Evolutionary conservation across 2,329 filamentous ascomycete species (phyloP).

Genomic region (Diplodia seriata): DNA sequence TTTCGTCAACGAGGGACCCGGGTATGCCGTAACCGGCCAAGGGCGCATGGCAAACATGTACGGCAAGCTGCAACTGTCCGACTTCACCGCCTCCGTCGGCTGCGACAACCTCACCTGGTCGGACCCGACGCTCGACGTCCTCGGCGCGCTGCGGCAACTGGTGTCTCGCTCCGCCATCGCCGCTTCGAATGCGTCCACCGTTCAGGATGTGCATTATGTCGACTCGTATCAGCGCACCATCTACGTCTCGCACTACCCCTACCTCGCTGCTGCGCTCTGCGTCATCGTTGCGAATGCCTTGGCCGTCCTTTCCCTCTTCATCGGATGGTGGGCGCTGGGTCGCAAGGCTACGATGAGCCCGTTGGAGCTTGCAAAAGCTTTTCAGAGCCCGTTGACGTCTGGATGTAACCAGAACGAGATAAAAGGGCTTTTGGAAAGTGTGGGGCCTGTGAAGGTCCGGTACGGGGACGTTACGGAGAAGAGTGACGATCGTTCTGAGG

Average conservation of each 20-base stretch:
- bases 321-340: neutral
- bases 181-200: neutral
- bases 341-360: neutral
- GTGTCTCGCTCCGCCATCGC: slow-evolving; percentile 8
- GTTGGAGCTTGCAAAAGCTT: slow-evolving; percentile 4
- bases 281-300: neutral
- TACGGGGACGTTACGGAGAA: too few relatives aligned
- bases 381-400: neutral
- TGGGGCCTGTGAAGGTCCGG: too few relatives aligned
- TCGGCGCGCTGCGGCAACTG: slow-evolving; percentile 4
- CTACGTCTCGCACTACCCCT: neutral
- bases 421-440: too few relatives aligned
- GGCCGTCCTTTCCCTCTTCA: neutral
- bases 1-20: neutral
- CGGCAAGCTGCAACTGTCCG: neutral
- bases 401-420: too few relatives aligned
- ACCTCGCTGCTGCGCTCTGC: neutral
- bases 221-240: neutral
- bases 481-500: too few relatives aligned
- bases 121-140: slow-evolving; percentile 8
- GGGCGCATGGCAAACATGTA: neutral
- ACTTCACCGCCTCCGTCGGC: neutral
- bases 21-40: too few relatives aligned
- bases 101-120: neutral
- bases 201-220: neutral